These are phyloP conservation scores for Podospora australis DNA, from an alignment of 495 filamentous ascomycete genomes.

Conservation along the genomic window DNA sequence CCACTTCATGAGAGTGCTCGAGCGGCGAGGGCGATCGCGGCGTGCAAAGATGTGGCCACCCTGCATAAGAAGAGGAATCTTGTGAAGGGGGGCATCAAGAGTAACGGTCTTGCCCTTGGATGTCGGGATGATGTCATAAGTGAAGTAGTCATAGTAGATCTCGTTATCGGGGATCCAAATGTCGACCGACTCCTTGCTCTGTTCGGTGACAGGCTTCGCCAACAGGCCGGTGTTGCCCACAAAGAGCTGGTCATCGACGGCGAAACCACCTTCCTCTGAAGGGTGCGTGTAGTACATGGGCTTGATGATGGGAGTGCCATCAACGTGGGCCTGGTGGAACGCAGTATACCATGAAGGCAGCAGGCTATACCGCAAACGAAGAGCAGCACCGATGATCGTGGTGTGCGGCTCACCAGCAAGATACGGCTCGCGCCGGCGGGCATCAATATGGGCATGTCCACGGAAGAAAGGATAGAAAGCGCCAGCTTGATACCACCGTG, in stretches of 20 bases:
- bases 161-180: slow-evolving; percentile 83
- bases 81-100: slow-evolving; percentile 71
- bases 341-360: slow-evolving; percentile 95
- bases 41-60: slow-evolving; percentile 89
- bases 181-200: slow-evolving; percentile 63
- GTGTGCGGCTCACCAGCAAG: slow-evolving; percentile 77
- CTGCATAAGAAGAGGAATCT: slow-evolving; percentile 82
- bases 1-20: slow-evolving; percentile 80
- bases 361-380: slow-evolving; percentile 82
- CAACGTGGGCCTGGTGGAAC: slow-evolving; percentile 78
- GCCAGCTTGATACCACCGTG: slow-evolving; percentile 93
- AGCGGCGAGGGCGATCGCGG: slow-evolving; percentile 78
- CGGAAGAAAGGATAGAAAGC: slow-evolving; percentile 99
- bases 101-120: slow-evolving; percentile 57
- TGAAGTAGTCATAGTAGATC: slow-evolving; percentile 92
- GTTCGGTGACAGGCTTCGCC: slow-evolving; percentile 74
- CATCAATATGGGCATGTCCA: slow-evolving; percentile 95
- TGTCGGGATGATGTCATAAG: slow-evolving; percentile 66
- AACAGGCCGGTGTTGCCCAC: slow-evolving; percentile 79
- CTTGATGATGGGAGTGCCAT: slow-evolving; percentile 79
- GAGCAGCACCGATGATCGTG: slow-evolving; percentile 76
- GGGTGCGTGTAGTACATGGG: slow-evolving; percentile 92
- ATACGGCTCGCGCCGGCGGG: slow-evolving; percentile 90
- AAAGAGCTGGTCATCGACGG: slow-evolving; percentile 89
- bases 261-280: slow-evolving; percentile 75